Base-by-base conservation (phyloP, 164 flowering plant species). In the Saururus chinensis region DNA sequence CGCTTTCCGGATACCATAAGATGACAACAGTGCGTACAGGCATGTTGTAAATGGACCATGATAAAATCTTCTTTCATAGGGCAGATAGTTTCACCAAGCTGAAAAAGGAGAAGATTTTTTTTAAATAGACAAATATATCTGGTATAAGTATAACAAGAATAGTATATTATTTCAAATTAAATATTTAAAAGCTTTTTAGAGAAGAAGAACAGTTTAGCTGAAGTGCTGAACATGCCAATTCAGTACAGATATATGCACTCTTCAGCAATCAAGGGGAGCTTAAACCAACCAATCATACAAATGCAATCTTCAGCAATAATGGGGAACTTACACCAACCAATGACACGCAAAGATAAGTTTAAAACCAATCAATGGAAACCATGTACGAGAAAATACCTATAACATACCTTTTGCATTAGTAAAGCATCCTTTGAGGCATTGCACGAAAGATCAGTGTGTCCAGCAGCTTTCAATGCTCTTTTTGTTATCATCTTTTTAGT, bases 51-150 rank as follows among this genome's bases (percentile, higher is more conserved):
- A 73, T 95, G 99, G 59, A 95, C 99, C 99, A 95, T 95, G 68
- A 95, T 95, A 75, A 95, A 95, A 75, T 95, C 99, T 68, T 95
- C 99, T 80, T 95, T 95, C 97, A 91, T 91, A 6, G 95, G 96
- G 56, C 71, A 67, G 52, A 95, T 95, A 26, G 96, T 87, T 70
- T 87, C 97, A 67, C 99, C 97, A 73, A 95, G 97, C 99, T 95
- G 80, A 51, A 48, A 12, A 63, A 63, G 19, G n/a, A 62, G 37
- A 40, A 57, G 19, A 37, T 20, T 19, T 2, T 19, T 0, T 41
- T 1, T 19, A 37, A 8, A 52, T 19, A 12, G 11, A 12, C 14
- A 12, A 3, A 12, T 12, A 45, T 45, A 17, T 7, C 49, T 12
- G 11, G 49, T 12, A 45, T 12, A 8, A 12, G 14, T 45, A 45